Evolutionary conservation across 2,329 filamentous ascomycete genomes (phyloP).

Genomic region (Cadophora luteo-olivacea): DNA sequence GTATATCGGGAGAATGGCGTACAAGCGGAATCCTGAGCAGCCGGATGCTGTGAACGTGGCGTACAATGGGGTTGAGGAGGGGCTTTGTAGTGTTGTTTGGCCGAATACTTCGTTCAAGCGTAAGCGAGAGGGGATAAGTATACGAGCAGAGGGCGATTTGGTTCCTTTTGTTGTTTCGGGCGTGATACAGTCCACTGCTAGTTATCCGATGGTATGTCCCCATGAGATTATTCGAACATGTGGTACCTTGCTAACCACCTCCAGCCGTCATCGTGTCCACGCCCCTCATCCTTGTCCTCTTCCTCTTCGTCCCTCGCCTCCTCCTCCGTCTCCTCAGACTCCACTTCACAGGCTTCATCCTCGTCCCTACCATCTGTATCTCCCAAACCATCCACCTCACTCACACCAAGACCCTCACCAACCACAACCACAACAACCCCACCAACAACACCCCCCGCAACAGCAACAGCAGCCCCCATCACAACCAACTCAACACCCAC

Average conservation of each 20-base stretch:
- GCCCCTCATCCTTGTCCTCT: background rate
- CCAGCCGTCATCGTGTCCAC: background rate
- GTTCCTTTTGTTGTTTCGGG: background rate
- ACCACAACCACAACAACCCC: too few relatives aligned
- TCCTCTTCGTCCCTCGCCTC: background rate
- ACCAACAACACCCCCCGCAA: too few relatives aligned
- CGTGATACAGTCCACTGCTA: background rate
- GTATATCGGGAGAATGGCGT: slow-evolving; percentile 4
- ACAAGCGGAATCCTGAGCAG: background rate
- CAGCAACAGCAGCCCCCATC: too few relatives aligned
- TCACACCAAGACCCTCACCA: too few relatives aligned
- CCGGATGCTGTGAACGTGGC: background rate
- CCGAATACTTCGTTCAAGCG: background rate
- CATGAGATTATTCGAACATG: background rate
- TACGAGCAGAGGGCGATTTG: background rate
- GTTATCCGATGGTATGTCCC: background rate
- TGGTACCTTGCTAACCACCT: background rate
- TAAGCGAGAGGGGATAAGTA: background rate
- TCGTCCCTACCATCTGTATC: too few relatives aligned
- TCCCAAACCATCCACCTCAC: too few relatives aligned
- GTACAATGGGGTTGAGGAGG: slow-evolving; percentile 19
- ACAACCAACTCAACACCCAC: too few relatives aligned
- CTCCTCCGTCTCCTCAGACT: background rate
- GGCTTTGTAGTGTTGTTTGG: background rate
- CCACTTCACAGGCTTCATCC: background rate